These are phyloP conservation scores for Lipomyces mesembrius DNA, from an alignment of 805 yeast genomes.

Conservation along the genomic window DNA sequence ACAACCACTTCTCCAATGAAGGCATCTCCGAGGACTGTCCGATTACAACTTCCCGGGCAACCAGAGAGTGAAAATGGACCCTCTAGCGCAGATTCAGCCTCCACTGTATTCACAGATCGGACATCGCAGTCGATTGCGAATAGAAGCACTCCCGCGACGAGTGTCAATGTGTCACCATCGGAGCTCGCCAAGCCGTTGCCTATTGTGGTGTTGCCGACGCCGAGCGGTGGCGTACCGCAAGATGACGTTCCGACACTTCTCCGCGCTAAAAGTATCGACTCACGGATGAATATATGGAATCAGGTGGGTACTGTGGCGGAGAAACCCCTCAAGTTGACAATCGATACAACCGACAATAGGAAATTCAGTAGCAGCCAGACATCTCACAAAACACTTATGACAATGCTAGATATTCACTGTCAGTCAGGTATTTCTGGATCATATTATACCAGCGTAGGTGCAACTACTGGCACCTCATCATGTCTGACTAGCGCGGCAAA, in stretches of 20 bases:
- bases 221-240: not conserved
- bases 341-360: not conserved
- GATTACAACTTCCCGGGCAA: not conserved
- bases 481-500: constrained; percentile 3
- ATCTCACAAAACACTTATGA: not conserved
- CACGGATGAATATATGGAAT: not conserved
- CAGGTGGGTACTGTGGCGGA: not conserved
- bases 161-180: not conserved
- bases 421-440: not conserved
- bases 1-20: not conserved
- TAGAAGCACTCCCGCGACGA: constrained; percentile 1
- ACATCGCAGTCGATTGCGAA: not conserved
- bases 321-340: not conserved
- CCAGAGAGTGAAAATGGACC: not conserved
- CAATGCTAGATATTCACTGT: not conserved
- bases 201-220: not conserved
- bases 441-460: constrained; percentile 6
- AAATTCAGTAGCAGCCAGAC: not conserved
- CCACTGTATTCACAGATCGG: not conserved
- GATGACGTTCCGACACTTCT: not conserved
- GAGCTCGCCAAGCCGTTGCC: not conserved
- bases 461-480: constrained; percentile 10
- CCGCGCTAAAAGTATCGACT: not conserved
- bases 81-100: not conserved
- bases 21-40: not conserved